A percentile compares a stretch with the other conserved stretches of the same genome.
Conservation (phyloP, 208 protist genomes). For the Acanthamoeba healyi region DNA sequence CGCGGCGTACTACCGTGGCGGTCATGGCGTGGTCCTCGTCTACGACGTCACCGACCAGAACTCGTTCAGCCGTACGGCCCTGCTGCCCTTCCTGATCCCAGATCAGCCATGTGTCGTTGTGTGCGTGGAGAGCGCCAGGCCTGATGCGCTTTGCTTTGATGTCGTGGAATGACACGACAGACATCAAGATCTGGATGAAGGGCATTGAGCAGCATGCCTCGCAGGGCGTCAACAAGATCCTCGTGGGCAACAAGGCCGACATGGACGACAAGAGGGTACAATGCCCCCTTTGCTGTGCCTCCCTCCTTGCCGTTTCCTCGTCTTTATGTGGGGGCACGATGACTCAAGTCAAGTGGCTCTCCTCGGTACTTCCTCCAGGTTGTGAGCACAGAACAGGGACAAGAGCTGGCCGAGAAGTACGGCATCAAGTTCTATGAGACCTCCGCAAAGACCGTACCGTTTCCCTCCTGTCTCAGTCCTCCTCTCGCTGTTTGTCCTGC, state of each 20-base stretch:
- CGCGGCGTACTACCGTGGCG: conserved; percentile 93
- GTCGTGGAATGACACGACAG: conserved; percentile 7
- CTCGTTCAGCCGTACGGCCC: conserved; percentile 85
- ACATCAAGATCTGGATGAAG: conserved; percentile 94
- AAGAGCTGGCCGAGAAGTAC: conserved; percentile 90
- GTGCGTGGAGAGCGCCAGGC: neutral
- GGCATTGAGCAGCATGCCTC: conserved; percentile 94
- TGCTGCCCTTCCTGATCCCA: neutral
- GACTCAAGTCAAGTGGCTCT: neutral
- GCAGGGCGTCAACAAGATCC: conserved; percentile 94
- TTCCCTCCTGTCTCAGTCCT: no score
- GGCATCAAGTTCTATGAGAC: conserved; percentile 91
- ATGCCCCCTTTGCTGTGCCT: neutral
- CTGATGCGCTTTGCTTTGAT: neutral
- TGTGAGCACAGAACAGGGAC: conserved; percentile 81
- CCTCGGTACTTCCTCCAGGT: neutral
- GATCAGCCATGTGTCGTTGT: neutral
- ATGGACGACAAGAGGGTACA: conserved; percentile 84
- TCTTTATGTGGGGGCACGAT: neutral
- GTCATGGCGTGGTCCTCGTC: conserved; percentile 95
- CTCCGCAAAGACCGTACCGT: conserved; percentile 87
- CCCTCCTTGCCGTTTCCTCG: neutral
- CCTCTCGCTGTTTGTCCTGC: no score
- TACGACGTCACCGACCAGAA: conserved; percentile 94
- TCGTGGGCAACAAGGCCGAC: conserved; percentile 95